Percentiles rank a stretch among this genome's conserved stretches.
phyloP scores from a whole-genome alignment of 2,329 filamentous ascomycete genomes.

The Monosporascus ibericus region DNA sequence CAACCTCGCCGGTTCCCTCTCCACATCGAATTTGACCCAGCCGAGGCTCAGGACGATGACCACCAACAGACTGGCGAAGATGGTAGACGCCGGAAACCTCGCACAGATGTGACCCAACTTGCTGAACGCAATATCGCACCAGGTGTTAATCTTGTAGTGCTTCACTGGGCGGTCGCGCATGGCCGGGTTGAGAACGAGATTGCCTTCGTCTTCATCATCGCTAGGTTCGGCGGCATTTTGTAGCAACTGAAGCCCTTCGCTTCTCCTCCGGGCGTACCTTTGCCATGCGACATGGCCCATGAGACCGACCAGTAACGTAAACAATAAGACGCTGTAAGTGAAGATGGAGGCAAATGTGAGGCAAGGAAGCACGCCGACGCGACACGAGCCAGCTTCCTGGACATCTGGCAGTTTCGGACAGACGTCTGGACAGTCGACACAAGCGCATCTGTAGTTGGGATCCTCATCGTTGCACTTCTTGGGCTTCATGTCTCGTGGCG shows the following conservation, averaged over 20 bases:
- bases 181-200: slow-evolving; percentile 68
- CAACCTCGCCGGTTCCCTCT: slow-evolving; percentile 81
- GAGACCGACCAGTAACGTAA: slow-evolving; percentile 59
- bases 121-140: slow-evolving; percentile 75
- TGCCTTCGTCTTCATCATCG: slow-evolving; percentile 91
- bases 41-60: slow-evolving; percentile 78
- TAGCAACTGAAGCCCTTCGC: slow-evolving; percentile 77
- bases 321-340: slow-evolving; percentile 70
- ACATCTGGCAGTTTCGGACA: slow-evolving; percentile 79
- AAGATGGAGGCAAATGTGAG: slow-evolving; percentile 89
- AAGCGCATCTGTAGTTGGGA: slow-evolving; percentile 80
- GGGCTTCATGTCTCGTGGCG: slow-evolving; percentile 61
- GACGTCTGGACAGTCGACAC: slow-evolving; percentile 82
- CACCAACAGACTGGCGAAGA: slow-evolving; percentile 65
- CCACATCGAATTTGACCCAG: slow-evolving; percentile 83
- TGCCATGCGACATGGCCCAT: slow-evolving; percentile 71
- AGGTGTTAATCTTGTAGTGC: slow-evolving; percentile 77
- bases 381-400: slow-evolving; percentile 63
- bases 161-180: slow-evolving; percentile 74
- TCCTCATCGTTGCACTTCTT: slow-evolving; percentile 90
- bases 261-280: slow-evolving; percentile 66
- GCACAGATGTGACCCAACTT: slow-evolving; percentile 75
- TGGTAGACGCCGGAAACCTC: slow-evolving; percentile 78
- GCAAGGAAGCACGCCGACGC: slow-evolving; percentile 84
- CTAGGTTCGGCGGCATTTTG: slow-evolving; percentile 75